phyloP scores from a whole-genome alignment of 2,329 filamentous ascomycete genomes.

The Ceratocystis cacaofunesta region DNA sequence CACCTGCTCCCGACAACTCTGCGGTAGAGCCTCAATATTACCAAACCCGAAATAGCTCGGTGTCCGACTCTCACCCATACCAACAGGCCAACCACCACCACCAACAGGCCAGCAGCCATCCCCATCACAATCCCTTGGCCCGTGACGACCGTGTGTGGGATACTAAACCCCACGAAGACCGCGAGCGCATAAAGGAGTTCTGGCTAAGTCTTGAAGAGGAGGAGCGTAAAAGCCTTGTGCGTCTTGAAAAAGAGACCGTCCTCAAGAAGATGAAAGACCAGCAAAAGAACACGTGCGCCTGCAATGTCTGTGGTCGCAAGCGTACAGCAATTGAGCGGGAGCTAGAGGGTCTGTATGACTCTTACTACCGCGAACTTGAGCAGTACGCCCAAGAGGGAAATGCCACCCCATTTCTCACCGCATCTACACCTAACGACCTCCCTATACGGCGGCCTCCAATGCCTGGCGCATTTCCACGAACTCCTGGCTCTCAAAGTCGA shows the following conservation, averaged over 20 bases:
- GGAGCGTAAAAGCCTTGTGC: constrained; percentile 85
- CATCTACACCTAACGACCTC: constrained; percentile 39
- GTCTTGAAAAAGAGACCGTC: constrained; percentile 96
- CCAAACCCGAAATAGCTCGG: not conserved
- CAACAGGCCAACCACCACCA: constrained; percentile 2
- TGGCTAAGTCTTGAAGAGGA: constrained; percentile 92
- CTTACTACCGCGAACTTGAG: constrained; percentile 95
- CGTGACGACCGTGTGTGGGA: constrained; percentile 63
- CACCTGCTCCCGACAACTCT: not conserved
- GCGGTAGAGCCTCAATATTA: not conserved
- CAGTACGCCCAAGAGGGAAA: constrained; percentile 62
- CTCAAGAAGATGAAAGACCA: constrained; percentile 99
- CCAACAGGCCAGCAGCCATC: not conserved
- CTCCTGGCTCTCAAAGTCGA: constrained; percentile 59
- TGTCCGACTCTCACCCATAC: not conserved
- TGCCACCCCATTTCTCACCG: constrained; percentile 13
- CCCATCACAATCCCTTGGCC: constrained; percentile 1
- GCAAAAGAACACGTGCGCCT: constrained; percentile 97
- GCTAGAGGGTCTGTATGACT: constrained; percentile 91
- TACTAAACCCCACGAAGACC: constrained; percentile 82
- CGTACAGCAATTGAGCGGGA: constrained; percentile 96
- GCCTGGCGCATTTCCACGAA: constrained; percentile 43
- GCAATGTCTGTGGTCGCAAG: constrained; percentile 91
- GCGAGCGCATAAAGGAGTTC: constrained; percentile 94
- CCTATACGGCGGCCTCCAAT: constrained; percentile 43